Percentiles rank a stretch among this genome's conserved stretches.
Evolutionary conservation across 495 filamentous ascomycete species (phyloP).

Genomic region (Penicilliopsis zonata): DNA sequence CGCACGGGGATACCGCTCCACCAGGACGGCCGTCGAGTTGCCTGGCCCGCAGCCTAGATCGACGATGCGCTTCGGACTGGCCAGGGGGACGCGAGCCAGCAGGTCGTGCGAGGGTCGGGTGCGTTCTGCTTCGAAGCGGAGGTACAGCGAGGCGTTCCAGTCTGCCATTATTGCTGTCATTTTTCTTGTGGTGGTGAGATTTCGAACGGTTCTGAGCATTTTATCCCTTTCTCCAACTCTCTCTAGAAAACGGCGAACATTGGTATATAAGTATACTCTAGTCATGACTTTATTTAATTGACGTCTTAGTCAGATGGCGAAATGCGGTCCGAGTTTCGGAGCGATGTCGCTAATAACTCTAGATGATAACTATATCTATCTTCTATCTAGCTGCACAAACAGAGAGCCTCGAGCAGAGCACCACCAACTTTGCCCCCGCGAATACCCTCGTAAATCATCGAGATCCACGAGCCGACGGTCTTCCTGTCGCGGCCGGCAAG

Average conservation of each 20-base stretch:
- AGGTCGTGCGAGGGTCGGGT: constrained; percentile 34
- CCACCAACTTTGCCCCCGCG: constrained; percentile 7
- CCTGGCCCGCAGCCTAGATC: constrained; percentile 47
- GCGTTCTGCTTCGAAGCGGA: constrained; percentile 35
- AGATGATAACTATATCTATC: too few relatives aligned
- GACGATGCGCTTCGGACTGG: constrained; percentile 25
- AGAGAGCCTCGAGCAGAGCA: constrained; percentile 11
- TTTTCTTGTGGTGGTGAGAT: too few relatives aligned
- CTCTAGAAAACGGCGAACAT: too few relatives aligned
- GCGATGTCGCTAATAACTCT: too few relatives aligned
- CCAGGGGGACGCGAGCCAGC: constrained; percentile 21
- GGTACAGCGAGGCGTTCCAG: constrained; percentile 37
- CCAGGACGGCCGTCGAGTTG: constrained; percentile 36
- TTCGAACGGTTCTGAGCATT: too few relatives aligned
- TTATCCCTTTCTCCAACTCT: too few relatives aligned
- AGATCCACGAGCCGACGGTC: constrained; percentile 16
- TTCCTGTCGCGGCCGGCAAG: constrained; percentile 12
- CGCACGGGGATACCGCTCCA: constrained; percentile 30
- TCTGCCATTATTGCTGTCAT: constrained; percentile 10
- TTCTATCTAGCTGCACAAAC: too few relatives aligned
- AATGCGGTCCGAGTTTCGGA: too few relatives aligned
- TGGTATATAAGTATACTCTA: too few relatives aligned
- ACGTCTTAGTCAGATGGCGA: too few relatives aligned
- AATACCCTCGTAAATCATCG: constrained; percentile 16
- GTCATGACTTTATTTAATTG: too few relatives aligned